Base-by-base conservation (phyloP, 2,329 filamentous ascomycete species). In the Dryadomyces quercus-mongolicae region DNA sequence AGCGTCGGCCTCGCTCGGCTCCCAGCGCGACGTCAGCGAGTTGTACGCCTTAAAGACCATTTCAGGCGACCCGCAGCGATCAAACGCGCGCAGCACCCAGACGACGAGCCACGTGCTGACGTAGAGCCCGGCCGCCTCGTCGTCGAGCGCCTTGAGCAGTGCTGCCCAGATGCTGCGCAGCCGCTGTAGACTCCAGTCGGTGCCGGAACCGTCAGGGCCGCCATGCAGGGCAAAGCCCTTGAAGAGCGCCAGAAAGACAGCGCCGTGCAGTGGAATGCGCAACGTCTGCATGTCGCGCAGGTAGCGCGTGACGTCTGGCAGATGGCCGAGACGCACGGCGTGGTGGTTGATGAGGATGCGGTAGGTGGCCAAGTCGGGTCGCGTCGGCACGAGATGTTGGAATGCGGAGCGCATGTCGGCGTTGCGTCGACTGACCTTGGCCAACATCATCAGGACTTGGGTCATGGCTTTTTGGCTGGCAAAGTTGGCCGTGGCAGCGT, bases 201-300 rank as follows among this genome's bases (percentile, higher is more conserved):
- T 82, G 59, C 82, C 67, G 1, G 60, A 72, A 58, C 82, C 68
- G 1, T 59, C 72, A 22, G 73, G 64, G 25, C 81, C 82, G 12
- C 91, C 92, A 63, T 95, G 84, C 2, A 72, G 67, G 36, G 77
- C 75, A 64, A 97, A 98, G 0, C 87, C 90, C 62, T 88, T 85
- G 69, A 97, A 87, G 3, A 97, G 73, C 8, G 85, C 77, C 42
- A 93, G 73, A 63, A 92, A 96, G 22, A 95, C 78, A 55, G 85
- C 78, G 6, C 85, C 86, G 57, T 92, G 82, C 16, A 92, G 71
- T 0, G 82, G 79, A 3, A 95, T 74, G 3, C 76, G 70, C 60
- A 83, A 82, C 42, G 72, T 70, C 54, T 79, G 80, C 89, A 96
- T 95, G 65, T 97, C 92, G 49, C 81, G 78, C 21, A 98, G 71